These are phyloP conservation scores for Isochrysis galbana DNA, from an alignment of 78 protist genomes.

Conservation along the genomic window DNA sequence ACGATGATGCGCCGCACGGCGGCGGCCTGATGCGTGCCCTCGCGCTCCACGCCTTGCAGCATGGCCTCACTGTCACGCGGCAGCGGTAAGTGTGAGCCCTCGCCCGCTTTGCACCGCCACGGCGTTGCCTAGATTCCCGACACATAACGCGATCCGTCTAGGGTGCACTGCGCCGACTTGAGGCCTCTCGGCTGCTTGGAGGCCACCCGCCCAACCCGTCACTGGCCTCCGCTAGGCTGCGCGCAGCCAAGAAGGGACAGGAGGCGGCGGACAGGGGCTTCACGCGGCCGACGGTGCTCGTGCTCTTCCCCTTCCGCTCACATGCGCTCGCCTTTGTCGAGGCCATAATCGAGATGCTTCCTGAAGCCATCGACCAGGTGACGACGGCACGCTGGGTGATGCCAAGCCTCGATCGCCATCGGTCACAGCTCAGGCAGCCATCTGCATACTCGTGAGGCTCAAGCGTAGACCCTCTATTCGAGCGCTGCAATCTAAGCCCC, in stretches of 20 bases:
- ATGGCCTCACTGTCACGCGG: background rate
- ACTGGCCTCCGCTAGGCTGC: too few species aligned
- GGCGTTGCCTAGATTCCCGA: too few species aligned
- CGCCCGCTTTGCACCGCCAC: too few species aligned
- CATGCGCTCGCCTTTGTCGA: background rate
- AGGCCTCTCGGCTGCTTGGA: too few species aligned
- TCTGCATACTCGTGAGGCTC: too few species aligned
- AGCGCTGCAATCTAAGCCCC: too few species aligned
- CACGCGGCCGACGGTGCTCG: slow-evolving; percentile 34
- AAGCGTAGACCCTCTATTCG: too few species aligned
- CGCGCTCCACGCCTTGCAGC: background rate
- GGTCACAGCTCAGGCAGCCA: background rate
- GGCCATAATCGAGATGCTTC: background rate
- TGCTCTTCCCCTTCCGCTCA: slow-evolving; percentile 39
- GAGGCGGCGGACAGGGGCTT: slow-evolving; percentile 36
- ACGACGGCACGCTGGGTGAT: background rate
- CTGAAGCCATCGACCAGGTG: background rate
- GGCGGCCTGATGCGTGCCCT: background rate
- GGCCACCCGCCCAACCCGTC: too few species aligned
- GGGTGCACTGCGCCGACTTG: too few species aligned
- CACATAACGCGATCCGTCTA: too few species aligned
- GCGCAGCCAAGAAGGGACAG: background rate
- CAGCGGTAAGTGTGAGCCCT: too few species aligned
- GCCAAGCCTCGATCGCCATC: background rate
- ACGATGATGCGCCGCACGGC: background rate